Conservation (phyloP, 2,329 filamentous ascomycete genomes). For the Hypoxylon sp. region DNA sequence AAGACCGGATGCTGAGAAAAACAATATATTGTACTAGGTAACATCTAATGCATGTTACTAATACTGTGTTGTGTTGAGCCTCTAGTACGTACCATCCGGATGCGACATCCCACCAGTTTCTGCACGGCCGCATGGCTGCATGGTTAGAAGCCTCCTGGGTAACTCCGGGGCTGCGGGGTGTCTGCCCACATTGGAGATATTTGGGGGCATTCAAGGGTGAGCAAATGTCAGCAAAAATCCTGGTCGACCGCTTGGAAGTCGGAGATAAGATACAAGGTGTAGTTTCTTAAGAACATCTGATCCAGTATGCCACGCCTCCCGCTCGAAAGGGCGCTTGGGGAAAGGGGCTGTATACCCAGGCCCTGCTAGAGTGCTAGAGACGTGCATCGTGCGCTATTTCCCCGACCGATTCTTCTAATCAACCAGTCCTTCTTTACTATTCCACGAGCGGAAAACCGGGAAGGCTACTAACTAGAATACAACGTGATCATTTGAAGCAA, state of each 20-base stretch:
- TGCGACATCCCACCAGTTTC: constrained; percentile 36
- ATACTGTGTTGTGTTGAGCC: constrained; percentile 28
- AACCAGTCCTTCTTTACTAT: constrained; percentile 7
- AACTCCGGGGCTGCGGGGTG: constrained; percentile 43
- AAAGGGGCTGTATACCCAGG: background rate
- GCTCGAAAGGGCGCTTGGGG: constrained; percentile 1
- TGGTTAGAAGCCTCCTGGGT: constrained; percentile 34
- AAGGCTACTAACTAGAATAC: constrained; percentile 1
- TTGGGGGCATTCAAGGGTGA: constrained; percentile 14
- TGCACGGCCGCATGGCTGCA: constrained; percentile 12
- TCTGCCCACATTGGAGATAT: constrained; percentile 34
- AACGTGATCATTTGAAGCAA: constrained; percentile 12
- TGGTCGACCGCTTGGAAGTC: constrained; percentile 11
- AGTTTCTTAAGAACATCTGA: constrained; percentile 31
- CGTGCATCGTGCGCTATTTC: constrained; percentile 2
- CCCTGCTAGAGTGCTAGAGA: constrained; percentile 5
- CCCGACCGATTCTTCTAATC: constrained; percentile 8
- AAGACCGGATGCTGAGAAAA: background rate
- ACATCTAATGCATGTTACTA: background rate
- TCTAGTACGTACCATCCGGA: constrained; percentile 24
- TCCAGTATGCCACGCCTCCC: constrained; percentile 11
- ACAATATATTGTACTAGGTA: no score
- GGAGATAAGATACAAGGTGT: constrained; percentile 30
- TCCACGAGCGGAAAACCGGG: constrained; percentile 5
- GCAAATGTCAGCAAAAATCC: constrained; percentile 18